Base-by-base conservation (phyloP, 768 basidiomycete species). In the Lyophyllum semitale region DNA sequence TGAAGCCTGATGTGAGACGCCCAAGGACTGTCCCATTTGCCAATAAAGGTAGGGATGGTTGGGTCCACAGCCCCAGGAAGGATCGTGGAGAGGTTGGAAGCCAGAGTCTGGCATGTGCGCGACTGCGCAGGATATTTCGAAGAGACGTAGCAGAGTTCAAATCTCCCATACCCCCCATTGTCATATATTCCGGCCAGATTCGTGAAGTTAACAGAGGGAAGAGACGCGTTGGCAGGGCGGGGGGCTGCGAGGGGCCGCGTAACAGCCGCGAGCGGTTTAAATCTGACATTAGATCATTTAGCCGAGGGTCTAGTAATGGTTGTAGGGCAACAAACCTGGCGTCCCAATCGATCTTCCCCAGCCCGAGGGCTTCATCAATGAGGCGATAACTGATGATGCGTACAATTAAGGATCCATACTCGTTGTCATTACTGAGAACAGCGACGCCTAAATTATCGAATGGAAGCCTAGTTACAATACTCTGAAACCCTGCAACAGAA, bases 341-440 rank as follows among this genome's bases (percentile, higher is more conserved):
- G 22, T 55, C 61, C 68, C 67, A 70, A 46, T 71, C 68, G 18
- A 69, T 56, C 1, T 50, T n/a, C 2, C 58, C 38, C 13, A 68
- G 55, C 0, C 59, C 63, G 4, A 69, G 52, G 7, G 55, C 59
- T 8, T 63, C 53, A 42, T 71, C 70, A 1, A 70, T 49, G 27
- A 70, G 43, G 6, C 59, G 58, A 29, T 55, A 66, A 47, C 66
- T 67, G 32, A 70, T 63, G 8, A 63, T 50, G 15, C 59, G 53
- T 1, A 40, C 33, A 27, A 68, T 59, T 11, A 45, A 11, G n/a
- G 11, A 30, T 12, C 68, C 70, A n/a, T 63, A 62, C 8, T 53
- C 35, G 17, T 60, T 51, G 32, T 70, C 70, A 32, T 70, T 71
- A 26, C 59, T 62, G 20, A 70, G 60, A 26, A 71, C 65, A 13